Base-by-base conservation (phyloP, 306 rosid genomes). In the Quercus wislizeni region DNA sequence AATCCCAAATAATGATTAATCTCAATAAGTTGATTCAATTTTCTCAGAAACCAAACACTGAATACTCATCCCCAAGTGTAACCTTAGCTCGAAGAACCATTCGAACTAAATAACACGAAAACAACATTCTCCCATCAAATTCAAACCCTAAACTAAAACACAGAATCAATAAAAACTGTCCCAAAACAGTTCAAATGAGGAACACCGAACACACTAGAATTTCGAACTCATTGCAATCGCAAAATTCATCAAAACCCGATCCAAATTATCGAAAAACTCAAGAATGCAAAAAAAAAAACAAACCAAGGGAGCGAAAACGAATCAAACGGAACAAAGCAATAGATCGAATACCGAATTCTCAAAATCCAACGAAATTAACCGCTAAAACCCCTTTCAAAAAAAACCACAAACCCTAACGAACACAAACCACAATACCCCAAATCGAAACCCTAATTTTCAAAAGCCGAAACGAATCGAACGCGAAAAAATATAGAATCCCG, bases 271-370 rank as follows among this genome's bases (percentile, higher is more conserved):
- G 25, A 68, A 70, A 74, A 77, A 65, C 55, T 74, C 75, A 80
- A 8, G 74, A 49, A 76, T 62, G 72, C 76, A 79, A 23, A 72
- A 87, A 72, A 87, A 5, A 5, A 33, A 38, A 38, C 43, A 38
- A 38, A 72, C 58, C 72, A 78, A 82, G 35, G 83, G 58, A 2
- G 46, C 25, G 73, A 17, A 81, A 64, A 23, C 76, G 84, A 86
- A 85, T 81, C 76, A 38, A 83, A 35, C 54, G 61, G 46, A 27
- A 49, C 76, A 73, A 82, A 80, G 75, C 82, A 76, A 80, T 83
- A 90, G 96, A 96, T 93, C 98, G 88, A 88, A 78, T 67, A 82
- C 83, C 85, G 71, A 88, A 83, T 77, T 89, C 74, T 25, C 54
- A 69, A 70, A 83, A 79, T 51, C 61, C 55, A 73, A 76, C 27